Percentiles rank a stretch among this genome's conserved stretches.
These are phyloP conservation scores for Alternaria solani DNA, from an alignment of 2,329 filamentous ascomycete species.

Conservation along the genomic window DNA sequence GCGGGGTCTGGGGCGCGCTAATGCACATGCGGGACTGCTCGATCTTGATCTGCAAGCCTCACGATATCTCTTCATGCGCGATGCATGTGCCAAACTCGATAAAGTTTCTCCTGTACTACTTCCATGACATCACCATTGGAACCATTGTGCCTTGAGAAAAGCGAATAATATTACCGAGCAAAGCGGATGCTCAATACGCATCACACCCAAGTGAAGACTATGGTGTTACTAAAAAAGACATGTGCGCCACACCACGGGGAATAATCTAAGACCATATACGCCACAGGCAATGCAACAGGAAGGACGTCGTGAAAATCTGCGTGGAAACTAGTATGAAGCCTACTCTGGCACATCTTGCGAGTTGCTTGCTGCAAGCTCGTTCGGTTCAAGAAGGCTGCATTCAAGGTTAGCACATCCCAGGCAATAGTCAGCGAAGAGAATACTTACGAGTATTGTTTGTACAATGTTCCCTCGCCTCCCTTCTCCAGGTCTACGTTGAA, in stretches of 20 bases:
- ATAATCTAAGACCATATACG: slow-evolving; percentile 32
- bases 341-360: slow-evolving; percentile 45
- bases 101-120: neutral
- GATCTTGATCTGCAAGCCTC: slow-evolving; percentile 17
- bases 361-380: slow-evolving; percentile 42
- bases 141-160: neutral
- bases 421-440: neutral
- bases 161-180: slow-evolving; percentile 6
- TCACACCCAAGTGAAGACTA: neutral
- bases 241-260: slow-evolving; percentile 30
- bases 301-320: slow-evolving; percentile 5
- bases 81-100: slow-evolving; percentile 3
- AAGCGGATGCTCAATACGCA: slow-evolving; percentile 3
- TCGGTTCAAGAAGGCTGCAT: slow-evolving; percentile 46
- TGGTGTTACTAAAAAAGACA: slow-evolving; percentile 8
- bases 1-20: slow-evolving; percentile 36
- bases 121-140: slow-evolving; percentile 14
- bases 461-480: slow-evolving; percentile 88
- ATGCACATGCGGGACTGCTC: slow-evolving; percentile 13
- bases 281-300: slow-evolving; percentile 41
- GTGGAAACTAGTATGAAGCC: slow-evolving; percentile 10
- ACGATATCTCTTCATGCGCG: slow-evolving; percentile 19
- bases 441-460: slow-evolving; percentile 93
- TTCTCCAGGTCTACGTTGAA: slow-evolving; percentile 95
- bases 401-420: slow-evolving; percentile 24